Evolutionary conservation across 305 asterid genomes (phyloP).

Genomic region (Rubia tinctorum): DNA sequence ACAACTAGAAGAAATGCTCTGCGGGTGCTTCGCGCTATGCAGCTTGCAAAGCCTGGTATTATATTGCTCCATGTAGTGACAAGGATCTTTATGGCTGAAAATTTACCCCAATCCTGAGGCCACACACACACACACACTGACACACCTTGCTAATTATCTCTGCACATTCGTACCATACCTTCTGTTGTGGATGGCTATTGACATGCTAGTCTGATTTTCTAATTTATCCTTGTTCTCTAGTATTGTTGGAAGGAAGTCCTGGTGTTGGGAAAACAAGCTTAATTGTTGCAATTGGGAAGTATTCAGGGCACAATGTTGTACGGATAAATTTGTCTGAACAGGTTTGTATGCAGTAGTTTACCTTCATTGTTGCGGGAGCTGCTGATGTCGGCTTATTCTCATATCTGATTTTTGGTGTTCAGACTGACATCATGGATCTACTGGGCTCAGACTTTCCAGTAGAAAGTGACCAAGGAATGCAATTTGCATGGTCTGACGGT

Average conservation of each 20-base stretch:
- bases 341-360: conserved; percentile 34
- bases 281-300: conserved; percentile 83
- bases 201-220: conserved; percentile 20
- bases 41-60: conserved; percentile 94
- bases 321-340: conserved; percentile 97
- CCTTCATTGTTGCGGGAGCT: not conserved
- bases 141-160: not conserved
- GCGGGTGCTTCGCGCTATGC: conserved; percentile 99
- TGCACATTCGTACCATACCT: not conserved
- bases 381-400: not conserved
- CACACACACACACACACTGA: not conserved
- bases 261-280: conserved; percentile 99
- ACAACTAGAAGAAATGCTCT: conserved; percentile 84
- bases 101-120: not conserved
- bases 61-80: conserved; percentile 16
- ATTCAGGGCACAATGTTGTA: conserved; percentile 92
- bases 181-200: not conserved
- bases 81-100: not conserved
- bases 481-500: conserved; percentile 99
- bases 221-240: conserved; percentile 41
- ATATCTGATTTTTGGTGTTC: conserved; percentile 29
- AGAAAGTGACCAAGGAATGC: conserved; percentile 91
- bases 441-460: conserved; percentile 97
- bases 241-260: conserved; percentile 98
- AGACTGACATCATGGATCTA: conserved; percentile 99